Evolutionary conservation across 2,329 filamentous ascomycete genomes (phyloP).

Genomic region (Bipolaris cookei): DNA sequence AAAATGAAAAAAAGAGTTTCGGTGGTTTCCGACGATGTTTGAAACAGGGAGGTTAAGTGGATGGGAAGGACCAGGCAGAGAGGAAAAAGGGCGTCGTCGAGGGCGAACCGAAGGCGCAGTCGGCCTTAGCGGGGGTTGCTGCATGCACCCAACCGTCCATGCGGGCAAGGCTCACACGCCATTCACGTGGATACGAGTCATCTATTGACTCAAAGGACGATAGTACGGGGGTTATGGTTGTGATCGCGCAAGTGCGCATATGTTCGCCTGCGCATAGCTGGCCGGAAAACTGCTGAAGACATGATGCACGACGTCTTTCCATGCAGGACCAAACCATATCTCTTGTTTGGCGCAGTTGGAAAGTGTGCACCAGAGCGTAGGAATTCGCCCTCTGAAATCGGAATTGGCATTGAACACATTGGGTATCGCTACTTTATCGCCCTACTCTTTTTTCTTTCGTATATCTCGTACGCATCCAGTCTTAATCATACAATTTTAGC

Average conservation of each 20-base stretch:
- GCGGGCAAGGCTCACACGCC: constrained; percentile 13
- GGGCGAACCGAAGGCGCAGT: constrained; percentile 17
- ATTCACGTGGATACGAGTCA: constrained; percentile 2
- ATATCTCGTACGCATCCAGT: background rate
- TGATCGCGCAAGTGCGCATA: constrained; percentile 24
- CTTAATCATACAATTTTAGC: constrained; percentile 89
- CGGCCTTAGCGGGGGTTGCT: constrained; percentile 17
- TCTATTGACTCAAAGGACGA: background rate
- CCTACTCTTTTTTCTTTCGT: background rate
- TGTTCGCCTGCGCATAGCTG: constrained; percentile 11
- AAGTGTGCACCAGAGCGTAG: background rate
- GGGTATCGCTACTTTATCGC: constrained; percentile 3
- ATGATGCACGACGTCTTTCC: constrained; percentile 1
- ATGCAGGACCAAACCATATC: background rate
- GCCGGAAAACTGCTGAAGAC: constrained; percentile 4
- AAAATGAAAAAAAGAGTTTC: constrained; percentile 1
- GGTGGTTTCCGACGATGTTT: constrained; percentile 7
- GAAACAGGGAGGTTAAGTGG: background rate
- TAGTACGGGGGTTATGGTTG: background rate
- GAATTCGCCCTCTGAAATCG: background rate
- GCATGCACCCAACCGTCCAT: constrained; percentile 1
- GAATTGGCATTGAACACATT: constrained; percentile 7
- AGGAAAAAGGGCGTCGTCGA: constrained; percentile 17
- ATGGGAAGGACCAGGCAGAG: constrained; percentile 14
- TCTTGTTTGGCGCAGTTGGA: background rate